Conservation (phyloP, 1,284 basidiomycete genomes). For the Apiotrichum veenhuisii region DNA sequence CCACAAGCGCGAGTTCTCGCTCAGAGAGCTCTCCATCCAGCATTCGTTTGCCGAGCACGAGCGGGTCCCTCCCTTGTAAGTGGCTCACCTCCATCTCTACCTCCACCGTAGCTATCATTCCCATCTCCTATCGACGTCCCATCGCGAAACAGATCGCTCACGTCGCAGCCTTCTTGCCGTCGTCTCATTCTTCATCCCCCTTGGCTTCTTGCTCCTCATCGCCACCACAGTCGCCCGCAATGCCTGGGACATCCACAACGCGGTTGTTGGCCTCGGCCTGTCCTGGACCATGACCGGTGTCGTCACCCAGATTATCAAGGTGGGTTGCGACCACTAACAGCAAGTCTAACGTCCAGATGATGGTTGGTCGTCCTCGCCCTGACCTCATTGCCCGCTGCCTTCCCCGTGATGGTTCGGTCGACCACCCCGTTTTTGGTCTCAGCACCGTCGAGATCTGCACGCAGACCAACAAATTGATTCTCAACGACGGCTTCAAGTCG, state of each 20-base stretch:
- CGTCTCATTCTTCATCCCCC: conserved; percentile 65
- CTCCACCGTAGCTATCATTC: background rate
- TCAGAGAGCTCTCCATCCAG: conserved; percentile 67
- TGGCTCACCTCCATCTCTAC: background rate
- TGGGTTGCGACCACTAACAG: conserved; percentile 33
- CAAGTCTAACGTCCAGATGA: conserved; percentile 20
- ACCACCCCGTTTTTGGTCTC: conserved; percentile 67
- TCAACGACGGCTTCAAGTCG: conserved; percentile 77
- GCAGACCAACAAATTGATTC: conserved; percentile 57
- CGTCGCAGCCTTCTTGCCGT: conserved; percentile 57
- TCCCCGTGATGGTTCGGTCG: conserved; percentile 61
- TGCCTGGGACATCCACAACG: conserved; percentile 84
- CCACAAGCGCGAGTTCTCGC: conserved; percentile 76
- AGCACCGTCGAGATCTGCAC: conserved; percentile 76
- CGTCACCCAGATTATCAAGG: conserved; percentile 79
- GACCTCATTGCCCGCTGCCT: conserved; percentile 81
- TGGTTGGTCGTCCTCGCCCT: conserved; percentile 81
- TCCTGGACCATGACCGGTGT: conserved; percentile 70
- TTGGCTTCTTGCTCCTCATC: conserved; percentile 64
- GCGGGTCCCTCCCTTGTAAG: conserved; percentile 66
- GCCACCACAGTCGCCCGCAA: conserved; percentile 68
- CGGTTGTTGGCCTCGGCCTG: conserved; percentile 68
- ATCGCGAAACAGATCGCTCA: background rate
- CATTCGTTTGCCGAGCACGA: conserved; percentile 74
- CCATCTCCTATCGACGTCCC: conserved; percentile 28